Base-by-base conservation (phyloP, 1,284 basidiomycete genomes). In the Ustilago loliicola region DNA sequence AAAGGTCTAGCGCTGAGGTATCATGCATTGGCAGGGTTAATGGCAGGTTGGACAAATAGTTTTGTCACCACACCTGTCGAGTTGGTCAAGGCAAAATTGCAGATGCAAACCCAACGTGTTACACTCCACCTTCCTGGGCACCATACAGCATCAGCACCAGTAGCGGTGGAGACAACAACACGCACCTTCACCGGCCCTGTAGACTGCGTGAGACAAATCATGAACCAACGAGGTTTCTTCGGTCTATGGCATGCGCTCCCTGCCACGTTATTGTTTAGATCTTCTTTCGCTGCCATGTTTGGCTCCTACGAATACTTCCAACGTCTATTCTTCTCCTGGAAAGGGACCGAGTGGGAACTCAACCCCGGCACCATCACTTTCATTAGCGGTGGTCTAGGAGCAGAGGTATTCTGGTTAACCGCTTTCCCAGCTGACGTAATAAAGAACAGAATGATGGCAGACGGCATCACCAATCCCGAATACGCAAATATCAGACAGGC, bases 391-490 rank as follows among this genome's bases (percentile, higher is more conserved):
- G 86, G 84, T 0, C 47, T 87, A 2, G 81, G 74, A 1, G 85
- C 86, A 23, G 87, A 87, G 56, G 59, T 85, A 2, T 88, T 86
- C 63, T 87, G 87, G 87, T 62, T 89, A 21, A 90, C 91, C 87
- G 92, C 90, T 21, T 92, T 93, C 55, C 92, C 92, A 0, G 90
- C 91, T 30, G 93, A 94, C 85, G 92, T 92, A 80, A 88, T 93
- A 70, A 94, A 94, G 66, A 84, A 85, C 48, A 81, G 87, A 2
- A 71, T 87, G 70, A 88, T 88, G 87, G 83, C 86, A 45, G 87
- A 88, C 66, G 79, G 79, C 88, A 90, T 93, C 89, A 88, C 90
- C 80, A 88, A 87, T 3, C 88, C 88, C 3, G 61, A 72, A n/a
- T 83, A 79, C 40, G 61, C 60, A 3, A 62, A 74, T 48, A 72